Evolutionary conservation across 805 yeast species (phyloP).

Genomic region (Ogataea zsoltii): DNA sequence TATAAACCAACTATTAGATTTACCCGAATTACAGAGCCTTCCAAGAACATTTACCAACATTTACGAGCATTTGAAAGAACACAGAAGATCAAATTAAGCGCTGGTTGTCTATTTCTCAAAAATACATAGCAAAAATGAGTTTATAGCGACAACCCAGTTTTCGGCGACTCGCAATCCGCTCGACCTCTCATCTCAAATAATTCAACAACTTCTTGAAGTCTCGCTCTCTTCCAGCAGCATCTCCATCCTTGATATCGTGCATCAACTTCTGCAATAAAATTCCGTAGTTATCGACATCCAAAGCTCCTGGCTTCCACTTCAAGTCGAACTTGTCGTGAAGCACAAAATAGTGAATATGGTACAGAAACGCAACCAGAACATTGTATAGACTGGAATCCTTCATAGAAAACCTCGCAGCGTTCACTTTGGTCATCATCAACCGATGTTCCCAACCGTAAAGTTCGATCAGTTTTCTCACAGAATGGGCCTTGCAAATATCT

Average conservation of each 20-base stretch:
- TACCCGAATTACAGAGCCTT: too few species aligned
- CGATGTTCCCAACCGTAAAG: constrained; percentile 33
- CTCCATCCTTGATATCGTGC: constrained; percentile 25
- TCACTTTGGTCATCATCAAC: constrained; percentile 26
- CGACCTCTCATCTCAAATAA: neutral
- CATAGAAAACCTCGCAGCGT: constrained; percentile 23
- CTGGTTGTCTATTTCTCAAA: too few species aligned
- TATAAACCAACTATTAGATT: too few species aligned
- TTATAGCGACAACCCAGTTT: constrained; percentile 6
- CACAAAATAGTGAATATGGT: constrained; percentile 30
- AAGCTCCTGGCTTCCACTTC: constrained; percentile 18
- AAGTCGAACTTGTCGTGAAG: constrained; percentile 26
- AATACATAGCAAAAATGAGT: neutral
- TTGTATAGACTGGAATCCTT: constrained; percentile 26
- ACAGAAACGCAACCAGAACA: constrained; percentile 28
- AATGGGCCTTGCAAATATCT: constrained; percentile 29
- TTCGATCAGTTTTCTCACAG: constrained; percentile 33
- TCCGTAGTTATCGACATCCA: constrained; percentile 29
- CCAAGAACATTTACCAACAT: too few species aligned
- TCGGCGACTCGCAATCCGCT: neutral
- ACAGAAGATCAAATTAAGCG: too few species aligned
- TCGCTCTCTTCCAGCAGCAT: constrained; percentile 12
- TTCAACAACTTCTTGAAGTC: constrained; percentile 15
- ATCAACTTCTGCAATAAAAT: constrained; percentile 30
- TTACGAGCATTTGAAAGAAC: too few species aligned